Base-by-base conservation (phyloP, 805 yeast species). In the Millerozyma acaciae region DNA sequence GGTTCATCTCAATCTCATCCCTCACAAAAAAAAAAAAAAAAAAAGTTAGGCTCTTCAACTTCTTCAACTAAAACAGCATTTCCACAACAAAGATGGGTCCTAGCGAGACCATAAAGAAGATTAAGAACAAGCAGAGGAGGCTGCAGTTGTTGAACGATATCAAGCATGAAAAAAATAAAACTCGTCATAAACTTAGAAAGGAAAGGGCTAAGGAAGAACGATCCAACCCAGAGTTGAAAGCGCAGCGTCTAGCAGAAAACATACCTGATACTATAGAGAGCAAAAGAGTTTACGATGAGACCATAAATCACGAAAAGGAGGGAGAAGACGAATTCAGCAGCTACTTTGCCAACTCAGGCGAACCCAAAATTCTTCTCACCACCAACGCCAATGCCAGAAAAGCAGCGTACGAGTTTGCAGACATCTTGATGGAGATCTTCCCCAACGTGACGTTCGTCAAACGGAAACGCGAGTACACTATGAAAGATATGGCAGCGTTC, bases 331-430 rank as follows among this genome's bases (percentile, higher is more conserved):
- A 76, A 48, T 84, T 84, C 53, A 73, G 68, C 22, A 55, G 60
- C 19, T 79, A 79, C 50, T 83, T 82, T 50, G 62, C 64, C 15
- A 69, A 70, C 27, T 33, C 35, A 16, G 38, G 42, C 18, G 46
- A 33, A 8, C 97, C 98, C 28, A 93, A 93, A 57, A 84, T 93
- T 28, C 68, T 93, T 35, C 65, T 93, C 34, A 93, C 98, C 6
- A 93, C 98, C 6, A 87, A 80, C 58, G 85, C 85, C 24, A 71
- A 78, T 47, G 96, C 97, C 10, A 80, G 78, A 48, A 85, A 84
- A 52, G 75, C 76, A 24, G 97, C 96, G 0, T 89, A 87, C 55
- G 89, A 84, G 51, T 88, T 93, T 65, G 89, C 96, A 6, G 93
- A 89, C 42, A 71, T 83, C 35, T 64, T 93, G 44, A 75, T 84